Conservation (phyloP, 257 asterid species). For the Gardenia jasminoides region DNA sequence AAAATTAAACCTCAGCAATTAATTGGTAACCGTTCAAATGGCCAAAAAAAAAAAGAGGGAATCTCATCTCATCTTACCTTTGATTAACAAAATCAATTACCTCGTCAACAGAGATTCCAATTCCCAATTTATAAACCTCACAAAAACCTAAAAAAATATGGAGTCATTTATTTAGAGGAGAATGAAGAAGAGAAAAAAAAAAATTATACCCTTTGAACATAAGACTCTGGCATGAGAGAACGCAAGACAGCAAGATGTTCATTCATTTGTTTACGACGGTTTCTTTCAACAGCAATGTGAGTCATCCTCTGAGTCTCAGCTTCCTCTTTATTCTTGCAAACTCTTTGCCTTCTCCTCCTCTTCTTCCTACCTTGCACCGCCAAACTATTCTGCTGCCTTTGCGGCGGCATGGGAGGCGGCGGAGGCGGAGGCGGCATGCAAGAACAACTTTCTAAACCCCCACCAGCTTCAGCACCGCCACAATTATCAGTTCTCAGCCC, state of each 20-base stretch:
- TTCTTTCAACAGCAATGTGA: slow-evolving; percentile 95
- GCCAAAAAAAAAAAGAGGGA: too few species aligned
- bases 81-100: neutral
- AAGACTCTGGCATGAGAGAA: slow-evolving; percentile 94
- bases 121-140: neutral
- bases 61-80: neutral
- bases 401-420: neutral
- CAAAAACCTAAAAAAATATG: neutral
- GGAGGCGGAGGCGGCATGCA: slow-evolving; percentile 18
- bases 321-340: slow-evolving; percentile 82
- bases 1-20: neutral
- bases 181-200: neutral
- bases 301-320: slow-evolving; percentile 97
- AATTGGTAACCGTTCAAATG: neutral
- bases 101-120: neutral
- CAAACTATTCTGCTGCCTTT: slow-evolving; percentile 14
- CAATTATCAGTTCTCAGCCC: neutral
- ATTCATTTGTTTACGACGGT: slow-evolving; percentile 88
- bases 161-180: neutral
- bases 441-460: slow-evolving; percentile 23
- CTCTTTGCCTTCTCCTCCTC: slow-evolving; percentile 65
- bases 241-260: slow-evolving; percentile 88
- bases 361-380: slow-evolving; percentile 58
- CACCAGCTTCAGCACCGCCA: neutral
- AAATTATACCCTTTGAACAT: slow-evolving; percentile 72